These are phyloP conservation scores for Funneliformis mosseae DNA, from an alignment of 192 early-diverging fungal species.

Conservation along the genomic window DNA sequence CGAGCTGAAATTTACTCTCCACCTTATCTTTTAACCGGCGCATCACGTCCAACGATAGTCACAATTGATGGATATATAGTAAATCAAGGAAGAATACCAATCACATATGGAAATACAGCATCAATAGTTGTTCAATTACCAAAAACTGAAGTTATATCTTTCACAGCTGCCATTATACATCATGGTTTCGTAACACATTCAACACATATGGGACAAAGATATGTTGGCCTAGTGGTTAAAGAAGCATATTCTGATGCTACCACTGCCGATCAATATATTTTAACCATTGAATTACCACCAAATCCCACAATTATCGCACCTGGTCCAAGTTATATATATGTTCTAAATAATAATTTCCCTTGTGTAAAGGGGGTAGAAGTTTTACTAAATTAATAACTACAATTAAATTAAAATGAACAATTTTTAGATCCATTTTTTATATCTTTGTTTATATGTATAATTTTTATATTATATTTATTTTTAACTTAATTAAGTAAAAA, in stretches of 20 bases:
- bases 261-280: neutral
- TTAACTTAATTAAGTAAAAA: too few relatives aligned
- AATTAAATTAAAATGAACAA: too few relatives aligned
- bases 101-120: conserved; percentile 38
- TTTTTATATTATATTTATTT: too few relatives aligned
- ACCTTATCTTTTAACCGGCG: conserved; percentile 52
- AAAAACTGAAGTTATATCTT: conserved; percentile 15
- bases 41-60: conserved; percentile 45
- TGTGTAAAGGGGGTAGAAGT: neutral
- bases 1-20: conserved; percentile 57
- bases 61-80: neutral
- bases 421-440: too few relatives aligned
- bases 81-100: conserved; percentile 24
- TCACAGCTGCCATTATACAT: conserved; percentile 50
- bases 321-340: neutral
- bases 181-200: conserved; percentile 58
- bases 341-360: neutral
- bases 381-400: neutral
- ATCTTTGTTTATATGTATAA: too few relatives aligned
- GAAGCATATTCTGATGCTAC: neutral
- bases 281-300: neutral
- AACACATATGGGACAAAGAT: conserved; percentile 57
- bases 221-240: conserved; percentile 14
- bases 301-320: neutral
- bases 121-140: conserved; percentile 32